Base-by-base conservation (phyloP, 495 filamentous ascomycete genomes). In the Xylaria sp. region DNA sequence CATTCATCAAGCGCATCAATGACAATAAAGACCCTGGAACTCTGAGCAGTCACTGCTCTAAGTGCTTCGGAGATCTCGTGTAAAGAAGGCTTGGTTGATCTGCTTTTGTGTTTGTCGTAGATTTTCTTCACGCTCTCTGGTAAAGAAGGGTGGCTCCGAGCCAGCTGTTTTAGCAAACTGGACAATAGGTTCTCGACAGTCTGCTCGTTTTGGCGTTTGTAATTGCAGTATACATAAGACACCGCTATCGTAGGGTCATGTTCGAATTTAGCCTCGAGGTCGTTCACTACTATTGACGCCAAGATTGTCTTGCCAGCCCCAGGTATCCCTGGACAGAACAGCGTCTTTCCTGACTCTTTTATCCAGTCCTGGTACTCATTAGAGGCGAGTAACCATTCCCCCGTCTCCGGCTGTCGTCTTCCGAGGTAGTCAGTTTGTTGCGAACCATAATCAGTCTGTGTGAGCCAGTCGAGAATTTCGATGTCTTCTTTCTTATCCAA, bases 1-100 rank as follows among this genome's bases (percentile, higher is more conserved):
- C 77, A 87, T 72, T 88, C 86, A 71, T 88, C 85, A 17, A 88
- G 74, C 4, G 84, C 86, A 66, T 86, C 82, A 21, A 86, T 29
- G 19, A 87, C 31, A 59, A 87, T 74, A 67, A 83, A 85, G 14
- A 73, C 73, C 61, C 41, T 78, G 9, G 75, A 75, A 58, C 73
- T 78, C 3, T 58, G 3, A 17, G 21, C 0, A 3, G 2, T 9
- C 5, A 61, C 29, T 6, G 37, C 58, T 44, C 58, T 11, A 7
- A 69, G 43, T n/a, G 73, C 55, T 1, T 44, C 67, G 0, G 70
- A 72, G n/a, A 80, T 63, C 29, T 83, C 76, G 3, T 74, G 70
- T 6, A 73, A 37, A 1, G 76, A 74, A 11, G 78, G 82, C 33
- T 73, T 69, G 1, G 72, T 83, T 52, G 24, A 35, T 66, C 69